Conservation (phyloP, 2,329 filamentous ascomycete genomes). For the Beauveria sp. region DNA sequence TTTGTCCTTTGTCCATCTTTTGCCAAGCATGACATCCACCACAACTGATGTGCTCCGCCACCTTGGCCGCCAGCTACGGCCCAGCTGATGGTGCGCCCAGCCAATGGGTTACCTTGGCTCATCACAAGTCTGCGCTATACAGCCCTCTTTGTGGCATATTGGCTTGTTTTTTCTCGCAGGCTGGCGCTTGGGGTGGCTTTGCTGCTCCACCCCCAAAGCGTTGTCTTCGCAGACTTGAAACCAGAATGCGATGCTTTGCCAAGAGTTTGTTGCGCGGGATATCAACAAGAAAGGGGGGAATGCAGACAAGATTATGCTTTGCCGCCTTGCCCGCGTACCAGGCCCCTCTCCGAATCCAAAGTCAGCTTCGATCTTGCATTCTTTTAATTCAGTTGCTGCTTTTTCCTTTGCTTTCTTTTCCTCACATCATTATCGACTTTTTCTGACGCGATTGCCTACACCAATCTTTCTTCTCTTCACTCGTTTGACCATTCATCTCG, state of each 20-base stretch:
- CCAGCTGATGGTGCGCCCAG: not conserved
- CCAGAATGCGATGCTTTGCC: constrained; percentile 2
- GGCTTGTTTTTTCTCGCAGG: not conserved
- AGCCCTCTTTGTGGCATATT: not conserved
- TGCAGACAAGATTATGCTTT: not conserved
- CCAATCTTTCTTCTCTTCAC: not conserved
- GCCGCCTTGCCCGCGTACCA: not conserved
- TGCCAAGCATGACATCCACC: constrained; percentile 5
- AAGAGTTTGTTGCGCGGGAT: not conserved
- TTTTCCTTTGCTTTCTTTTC: not conserved
- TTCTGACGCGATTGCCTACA: not conserved
- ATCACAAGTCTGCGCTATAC: not conserved
- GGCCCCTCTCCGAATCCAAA: not conserved
- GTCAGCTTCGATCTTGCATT: not conserved
- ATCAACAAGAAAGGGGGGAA: not conserved
- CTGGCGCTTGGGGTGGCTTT: not conserved
- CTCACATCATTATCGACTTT: not conserved
- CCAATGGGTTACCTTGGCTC: constrained; percentile 5
- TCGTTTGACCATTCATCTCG: not conserved
- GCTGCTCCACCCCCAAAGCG: constrained; percentile 5
- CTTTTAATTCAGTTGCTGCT: not conserved
- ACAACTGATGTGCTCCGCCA: constrained; percentile 2
- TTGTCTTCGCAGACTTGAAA: not conserved
- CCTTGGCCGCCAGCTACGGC: not conserved
- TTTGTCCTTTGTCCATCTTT: not conserved